Percentiles rank a stretch among this genome's conserved stretches.
Conservation (phyloP, 2,329 filamentous ascomycete genomes). For the Thelonectria olida region DNA sequence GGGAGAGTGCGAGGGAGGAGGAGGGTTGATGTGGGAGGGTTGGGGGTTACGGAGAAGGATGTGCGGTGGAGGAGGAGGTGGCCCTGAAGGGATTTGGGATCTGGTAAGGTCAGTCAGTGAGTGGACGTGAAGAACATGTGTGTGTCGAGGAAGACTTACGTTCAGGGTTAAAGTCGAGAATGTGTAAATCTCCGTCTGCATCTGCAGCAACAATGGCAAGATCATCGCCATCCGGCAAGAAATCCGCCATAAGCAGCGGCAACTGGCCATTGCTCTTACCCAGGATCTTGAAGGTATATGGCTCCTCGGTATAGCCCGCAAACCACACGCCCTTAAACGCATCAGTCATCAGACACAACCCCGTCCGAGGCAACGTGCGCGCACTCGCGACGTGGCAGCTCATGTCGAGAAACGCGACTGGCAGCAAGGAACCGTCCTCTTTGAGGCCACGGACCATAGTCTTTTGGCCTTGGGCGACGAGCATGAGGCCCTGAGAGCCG, state of each 20-base stretch:
- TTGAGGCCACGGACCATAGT: conserved; percentile 96
- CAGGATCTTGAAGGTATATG: conserved; percentile 93
- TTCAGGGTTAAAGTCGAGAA: conserved; percentile 94
- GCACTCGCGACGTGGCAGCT: conserved; percentile 90
- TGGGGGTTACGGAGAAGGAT: conserved; percentile 85
- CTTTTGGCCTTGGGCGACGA: conserved; percentile 94
- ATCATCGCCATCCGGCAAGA: conserved; percentile 85
- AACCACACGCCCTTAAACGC: conserved; percentile 96
- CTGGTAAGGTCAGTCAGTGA: conserved; percentile 56
- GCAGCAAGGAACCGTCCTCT: conserved; percentile 90
- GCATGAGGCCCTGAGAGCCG: conserved; percentile 86
- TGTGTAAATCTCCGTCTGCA: conserved; percentile 84
- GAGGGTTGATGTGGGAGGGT: conserved; percentile 77
- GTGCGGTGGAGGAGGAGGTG: conserved; percentile 86
- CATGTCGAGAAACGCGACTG: conserved; percentile 98
- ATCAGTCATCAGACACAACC: conserved; percentile 88
- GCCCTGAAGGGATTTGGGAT: conserved; percentile 92
- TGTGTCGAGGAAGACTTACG: conserved; percentile 63
- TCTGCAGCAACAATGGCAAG: conserved; percentile 86
- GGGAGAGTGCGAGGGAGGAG: conserved; percentile 75
- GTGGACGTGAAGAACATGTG: too few relatives aligned
- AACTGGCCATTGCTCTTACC: conserved; percentile 84
- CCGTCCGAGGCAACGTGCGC: conserved; percentile 83
- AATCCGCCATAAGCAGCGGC: conserved; percentile 84
- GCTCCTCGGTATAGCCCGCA: conserved; percentile 94